phyloP scores from a whole-genome alignment of 768 basidiomycete genomes.

The Lactarius akahatsu region DNA sequence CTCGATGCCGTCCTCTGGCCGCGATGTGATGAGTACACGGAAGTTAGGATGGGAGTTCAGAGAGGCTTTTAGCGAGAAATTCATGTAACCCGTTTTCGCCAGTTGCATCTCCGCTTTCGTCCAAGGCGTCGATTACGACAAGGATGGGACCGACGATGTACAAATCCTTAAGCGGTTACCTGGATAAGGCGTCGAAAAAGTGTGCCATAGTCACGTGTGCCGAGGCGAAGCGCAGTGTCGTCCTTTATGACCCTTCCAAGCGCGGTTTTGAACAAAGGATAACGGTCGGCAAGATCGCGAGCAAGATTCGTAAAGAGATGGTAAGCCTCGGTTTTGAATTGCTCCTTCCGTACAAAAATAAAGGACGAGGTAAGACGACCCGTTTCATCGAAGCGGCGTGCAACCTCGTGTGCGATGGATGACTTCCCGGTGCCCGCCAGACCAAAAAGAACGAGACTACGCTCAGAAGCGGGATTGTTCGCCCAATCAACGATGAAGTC shows the following conservation, averaged over 20 bases:
- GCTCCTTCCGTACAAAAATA: not conserved
- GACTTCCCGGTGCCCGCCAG: not conserved
- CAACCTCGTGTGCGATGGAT: not conserved
- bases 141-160: not conserved
- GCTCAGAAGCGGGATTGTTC: not conserved
- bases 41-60: not conserved
- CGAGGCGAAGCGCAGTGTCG: not conserved
- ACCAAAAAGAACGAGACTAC: not conserved
- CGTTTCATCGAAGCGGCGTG: not conserved
- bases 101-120: not conserved
- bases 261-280: not conserved
- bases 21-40: not conserved
- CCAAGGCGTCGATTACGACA: slow-evolving; percentile 1
- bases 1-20: not conserved
- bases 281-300: not conserved
- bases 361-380: not conserved
- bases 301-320: not conserved
- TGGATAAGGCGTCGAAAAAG: not conserved
- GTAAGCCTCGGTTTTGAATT: not conserved
- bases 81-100: not conserved
- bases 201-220: not conserved
- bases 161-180: not conserved
- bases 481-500: not conserved
- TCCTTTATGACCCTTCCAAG: not conserved
- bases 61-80: not conserved